These are phyloP conservation scores for Acanthamoeba royreba DNA, from an alignment of 208 protist species.

Conservation along the genomic window DNA sequence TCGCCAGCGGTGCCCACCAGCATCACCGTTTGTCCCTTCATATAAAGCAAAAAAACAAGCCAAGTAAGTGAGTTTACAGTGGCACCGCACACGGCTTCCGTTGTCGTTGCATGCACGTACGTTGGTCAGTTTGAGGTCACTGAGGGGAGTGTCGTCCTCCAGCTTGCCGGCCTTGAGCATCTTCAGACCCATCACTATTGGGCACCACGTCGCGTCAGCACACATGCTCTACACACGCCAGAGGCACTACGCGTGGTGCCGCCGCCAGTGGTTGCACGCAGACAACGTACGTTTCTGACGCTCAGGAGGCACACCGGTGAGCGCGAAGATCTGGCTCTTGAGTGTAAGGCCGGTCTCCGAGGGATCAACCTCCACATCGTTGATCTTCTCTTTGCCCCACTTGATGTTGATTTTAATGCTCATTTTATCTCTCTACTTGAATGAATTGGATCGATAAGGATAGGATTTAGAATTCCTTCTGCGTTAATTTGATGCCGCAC, in stretches of 20 bases:
- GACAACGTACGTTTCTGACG: constrained; percentile 71
- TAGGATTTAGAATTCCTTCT: not conserved
- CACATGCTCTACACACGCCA: not conserved
- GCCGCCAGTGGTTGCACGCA: not conserved
- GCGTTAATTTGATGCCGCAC: not conserved
- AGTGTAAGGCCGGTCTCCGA: constrained; percentile 55
- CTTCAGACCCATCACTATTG: constrained; percentile 64
- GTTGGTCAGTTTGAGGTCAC: not conserved
- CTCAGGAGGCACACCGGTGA: constrained; percentile 74
- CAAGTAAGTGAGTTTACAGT: not conserved
- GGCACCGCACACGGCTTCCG: too few relatives aligned
- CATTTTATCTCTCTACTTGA: not conserved
- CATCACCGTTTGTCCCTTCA: constrained; percentile 72
- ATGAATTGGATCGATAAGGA: not conserved
- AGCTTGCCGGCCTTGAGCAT: constrained; percentile 70
- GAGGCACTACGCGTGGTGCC: not conserved
- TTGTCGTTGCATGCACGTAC: too few relatives aligned
- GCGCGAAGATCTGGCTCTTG: constrained; percentile 74
- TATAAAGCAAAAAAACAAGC: not conserved
- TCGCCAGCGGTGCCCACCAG: constrained; percentile 71
- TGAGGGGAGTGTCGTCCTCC: constrained; percentile 50
- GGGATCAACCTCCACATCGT: constrained; percentile 69
- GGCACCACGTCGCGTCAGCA: not conserved
- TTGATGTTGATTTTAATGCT: constrained; percentile 69
- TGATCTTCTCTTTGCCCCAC: constrained; percentile 77